phyloP scores from a whole-genome alignment of 2,329 filamentous ascomycete genomes.

The Botrytis hyacinthi region DNA sequence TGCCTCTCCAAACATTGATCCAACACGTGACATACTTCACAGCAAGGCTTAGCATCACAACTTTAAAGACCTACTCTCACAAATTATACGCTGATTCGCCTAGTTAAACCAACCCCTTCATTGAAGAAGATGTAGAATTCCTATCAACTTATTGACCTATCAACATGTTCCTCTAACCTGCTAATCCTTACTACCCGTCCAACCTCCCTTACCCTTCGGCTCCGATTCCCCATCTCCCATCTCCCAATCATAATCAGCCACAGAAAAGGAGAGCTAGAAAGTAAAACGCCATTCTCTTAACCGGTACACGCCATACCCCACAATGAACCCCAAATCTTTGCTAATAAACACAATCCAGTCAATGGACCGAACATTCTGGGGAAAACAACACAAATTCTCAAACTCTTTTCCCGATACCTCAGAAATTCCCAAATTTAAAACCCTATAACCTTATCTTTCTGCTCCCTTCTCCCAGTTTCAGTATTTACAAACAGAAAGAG shows the following conservation, averaged over 20 bases:
- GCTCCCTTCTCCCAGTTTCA: neutral
- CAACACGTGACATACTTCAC: neutral
- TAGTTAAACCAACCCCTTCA: neutral
- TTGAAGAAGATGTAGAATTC: conserved; percentile 8
- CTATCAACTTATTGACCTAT: conserved; percentile 6
- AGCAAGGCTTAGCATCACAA: neutral
- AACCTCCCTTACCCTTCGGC: neutral
- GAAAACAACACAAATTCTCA: neutral
- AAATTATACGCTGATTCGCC: neutral
- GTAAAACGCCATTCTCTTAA: conserved; percentile 8
- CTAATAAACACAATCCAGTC: conserved; percentile 8
- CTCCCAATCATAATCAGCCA: neutral
- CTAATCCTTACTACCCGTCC: neutral
- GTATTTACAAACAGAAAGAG: conserved; percentile 13
- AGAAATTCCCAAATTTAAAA: conserved; percentile 4
- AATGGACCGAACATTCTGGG: neutral
- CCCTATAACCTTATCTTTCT: neutral
- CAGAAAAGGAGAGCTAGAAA: neutral
- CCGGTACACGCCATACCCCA: conserved; percentile 6
- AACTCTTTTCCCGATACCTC: conserved; percentile 12
- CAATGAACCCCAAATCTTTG: conserved; percentile 6
- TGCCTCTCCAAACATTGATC: neutral
- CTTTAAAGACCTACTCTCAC: neutral
- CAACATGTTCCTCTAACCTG: neutral
- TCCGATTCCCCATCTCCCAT: neutral